Base-by-base conservation (phyloP, 2,329 filamentous ascomycete genomes). In the Harringtonia lauricola region DNA sequence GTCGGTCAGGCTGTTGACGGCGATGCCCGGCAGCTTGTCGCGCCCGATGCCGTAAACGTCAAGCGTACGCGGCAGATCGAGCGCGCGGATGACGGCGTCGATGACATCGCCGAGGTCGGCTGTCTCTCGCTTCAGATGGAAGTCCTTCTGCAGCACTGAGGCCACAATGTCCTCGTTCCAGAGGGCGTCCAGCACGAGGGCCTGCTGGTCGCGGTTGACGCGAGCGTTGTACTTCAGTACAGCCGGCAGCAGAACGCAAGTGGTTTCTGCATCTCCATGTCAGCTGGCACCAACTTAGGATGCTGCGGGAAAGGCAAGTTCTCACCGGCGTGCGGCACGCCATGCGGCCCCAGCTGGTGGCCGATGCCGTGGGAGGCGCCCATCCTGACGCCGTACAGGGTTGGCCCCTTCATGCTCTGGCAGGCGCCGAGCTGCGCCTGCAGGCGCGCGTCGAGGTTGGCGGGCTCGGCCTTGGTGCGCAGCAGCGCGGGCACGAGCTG, bases 161-260 rank as follows among this genome's bases (percentile, higher is more conserved):
- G 47, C 51, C 2, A 70, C 61, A 1, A 58, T 51, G 0, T 52
- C 40, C 14, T 65, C 58, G 4, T 51, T 45, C 47, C 64, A 60
- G 17, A 72, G 53, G 10, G 64, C 59, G 4, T 63, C 55, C 6
- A 57, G 54, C 2, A 66, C 57, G 1, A 55, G 55, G 7, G 51
- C 49, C 52, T 73, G 68, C 33, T 60, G 58, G 8, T 60, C 58
- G 1, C 58, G 58, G 19, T 65, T 64, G 41, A 60, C 52, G 35
- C 30, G 12, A 1, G 57, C 58, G 43, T 74, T 76, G 52, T 61
- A 75, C 50, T 69, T 72, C 49, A 67, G 67, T 6, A 75, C 71
- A 1, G 68, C 64, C 0, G 72, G 71, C 4, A 73, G 57, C 40
- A 75, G 57, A 28, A 76, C 65, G 53, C 72, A 76, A 43, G 67